phyloP scores from a whole-genome alignment of 2,329 filamentous ascomycete genomes.

The Penicillium concentricum region DNA sequence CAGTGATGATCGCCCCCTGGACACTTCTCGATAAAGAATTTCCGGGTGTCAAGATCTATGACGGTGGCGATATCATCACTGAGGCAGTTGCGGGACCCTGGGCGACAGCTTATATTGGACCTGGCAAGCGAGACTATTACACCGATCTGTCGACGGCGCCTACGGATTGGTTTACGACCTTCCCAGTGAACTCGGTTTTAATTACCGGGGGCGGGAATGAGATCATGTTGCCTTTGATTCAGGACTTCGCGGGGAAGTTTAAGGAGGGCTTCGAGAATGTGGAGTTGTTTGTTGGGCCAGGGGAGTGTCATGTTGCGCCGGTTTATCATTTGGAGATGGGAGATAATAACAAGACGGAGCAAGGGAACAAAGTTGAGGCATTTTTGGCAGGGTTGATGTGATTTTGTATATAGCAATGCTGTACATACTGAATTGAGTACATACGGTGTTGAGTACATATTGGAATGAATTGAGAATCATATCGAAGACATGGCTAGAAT shows the following conservation, averaged over 20 bases:
- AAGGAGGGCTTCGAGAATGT: constrained; percentile 38
- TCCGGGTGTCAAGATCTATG: constrained; percentile 46
- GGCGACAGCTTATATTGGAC: constrained; percentile 50
- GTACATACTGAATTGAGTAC: not conserved
- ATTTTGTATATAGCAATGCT: not conserved
- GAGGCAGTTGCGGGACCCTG: constrained; percentile 44
- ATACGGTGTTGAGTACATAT: not conserved
- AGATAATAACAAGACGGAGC: constrained; percentile 38
- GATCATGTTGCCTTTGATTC: constrained; percentile 57
- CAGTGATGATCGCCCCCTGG: constrained; percentile 60
- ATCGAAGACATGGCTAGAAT: not conserved
- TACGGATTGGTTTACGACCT: constrained; percentile 53
- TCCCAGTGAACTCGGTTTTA: constrained; percentile 51
- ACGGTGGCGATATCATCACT: constrained; percentile 53
- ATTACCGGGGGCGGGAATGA: constrained; percentile 58
- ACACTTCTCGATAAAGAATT: constrained; percentile 50
- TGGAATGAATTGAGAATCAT: not conserved
- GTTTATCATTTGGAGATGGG: constrained; percentile 42
- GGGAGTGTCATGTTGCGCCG: constrained; percentile 44
- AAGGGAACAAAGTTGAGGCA: constrained; percentile 39
- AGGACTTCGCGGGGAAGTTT: constrained; percentile 50
- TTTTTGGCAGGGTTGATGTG: constrained; percentile 32
- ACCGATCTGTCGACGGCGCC: constrained; percentile 53
- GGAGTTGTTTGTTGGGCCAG: constrained; percentile 37
- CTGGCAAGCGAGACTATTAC: constrained; percentile 48